phyloP scores from a whole-genome alignment of 106 monocot genomes.

The Platanthera zijinensis region DNA sequence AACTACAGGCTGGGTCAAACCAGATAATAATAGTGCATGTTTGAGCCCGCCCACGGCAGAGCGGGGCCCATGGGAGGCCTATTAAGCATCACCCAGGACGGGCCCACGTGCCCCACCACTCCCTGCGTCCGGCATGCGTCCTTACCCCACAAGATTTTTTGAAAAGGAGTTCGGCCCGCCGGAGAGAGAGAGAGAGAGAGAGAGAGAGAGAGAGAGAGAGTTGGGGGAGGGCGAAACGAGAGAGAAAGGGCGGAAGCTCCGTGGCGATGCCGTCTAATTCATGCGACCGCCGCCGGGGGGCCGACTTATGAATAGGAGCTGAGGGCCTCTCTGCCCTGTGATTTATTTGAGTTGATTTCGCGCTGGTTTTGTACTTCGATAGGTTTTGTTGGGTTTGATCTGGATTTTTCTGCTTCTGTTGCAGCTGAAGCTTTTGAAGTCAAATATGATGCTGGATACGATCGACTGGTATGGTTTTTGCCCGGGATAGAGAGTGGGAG shows the following conservation, averaged over 20 bases:
- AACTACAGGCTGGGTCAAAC: too few relatives aligned
- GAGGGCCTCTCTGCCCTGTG: not conserved
- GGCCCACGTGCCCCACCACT: not conserved
- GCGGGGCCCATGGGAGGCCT: not conserved
- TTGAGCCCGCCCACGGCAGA: not conserved
- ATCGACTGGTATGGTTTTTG: not conserved
- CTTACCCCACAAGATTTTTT: slow-evolving; percentile 9
- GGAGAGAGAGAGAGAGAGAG: slow-evolving; percentile 6
- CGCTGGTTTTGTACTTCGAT: not conserved
- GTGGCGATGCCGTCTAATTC: not conserved
- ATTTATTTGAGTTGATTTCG: not conserved
- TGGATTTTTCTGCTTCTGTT: slow-evolving; percentile 3
- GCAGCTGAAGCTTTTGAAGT: slow-evolving; percentile 2
- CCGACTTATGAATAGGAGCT: not conserved
- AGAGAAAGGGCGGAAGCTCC: not conserved
- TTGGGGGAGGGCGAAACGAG: not conserved
- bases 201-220: not conserved
- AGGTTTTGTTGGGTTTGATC: not conserved
- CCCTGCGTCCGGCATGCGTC: not conserved
- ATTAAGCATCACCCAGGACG: not conserved
- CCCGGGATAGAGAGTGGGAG: slow-evolving; percentile 3
- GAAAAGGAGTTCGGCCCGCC: slow-evolving; percentile 12
- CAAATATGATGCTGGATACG: slow-evolving; percentile 7
- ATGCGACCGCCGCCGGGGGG: not conserved
- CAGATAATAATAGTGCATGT: too few relatives aligned